Percentiles rank a stretch among this genome's conserved stretches.
phyloP scores from a whole-genome alignment of 108 stramenopile species.

The Cylindrotheca fusiformis region DNA sequence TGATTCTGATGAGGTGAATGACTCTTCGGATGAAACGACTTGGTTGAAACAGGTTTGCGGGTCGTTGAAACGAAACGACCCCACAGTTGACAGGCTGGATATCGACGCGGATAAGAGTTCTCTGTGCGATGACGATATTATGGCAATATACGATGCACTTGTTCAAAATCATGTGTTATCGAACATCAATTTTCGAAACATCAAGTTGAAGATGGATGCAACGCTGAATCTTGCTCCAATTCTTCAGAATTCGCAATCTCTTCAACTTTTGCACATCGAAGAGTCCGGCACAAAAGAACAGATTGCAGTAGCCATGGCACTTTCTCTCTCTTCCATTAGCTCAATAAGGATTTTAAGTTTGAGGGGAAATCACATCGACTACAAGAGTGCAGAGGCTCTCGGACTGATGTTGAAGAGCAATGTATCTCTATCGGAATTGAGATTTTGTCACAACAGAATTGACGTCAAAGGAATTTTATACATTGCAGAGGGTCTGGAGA shows the following conservation, averaged over 20 bases:
- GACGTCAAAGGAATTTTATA: conserved; percentile 3
- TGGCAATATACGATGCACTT: conserved; percentile 12
- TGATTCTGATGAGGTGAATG: not conserved
- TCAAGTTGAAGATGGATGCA: conserved; percentile 1
- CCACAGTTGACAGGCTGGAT: conserved; percentile 17
- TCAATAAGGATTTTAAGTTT: conserved; percentile 2
- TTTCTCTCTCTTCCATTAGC: not conserved
- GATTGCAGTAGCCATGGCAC: conserved; percentile 1
- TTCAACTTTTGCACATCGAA: conserved; percentile 11
- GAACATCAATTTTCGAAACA: conserved; percentile 13
- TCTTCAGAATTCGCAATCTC: conserved; percentile 4
- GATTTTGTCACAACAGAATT: conserved; percentile 22
- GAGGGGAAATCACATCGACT: conserved; percentile 12
- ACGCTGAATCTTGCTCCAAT: conserved; percentile 1
- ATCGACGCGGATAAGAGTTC: conserved; percentile 7
- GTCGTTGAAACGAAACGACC: conserved; percentile 12
- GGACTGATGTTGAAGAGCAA: conserved; percentile 21
- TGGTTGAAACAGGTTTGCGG: conserved; percentile 15
- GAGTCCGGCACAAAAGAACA: conserved; percentile 22
- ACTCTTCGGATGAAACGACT: not conserved
- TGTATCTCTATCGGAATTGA: conserved; percentile 10
- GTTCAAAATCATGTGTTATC: not conserved
- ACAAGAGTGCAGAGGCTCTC: not conserved
- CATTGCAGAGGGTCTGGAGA: conserved; percentile 17
- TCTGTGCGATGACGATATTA: conserved; percentile 13